These are phyloP conservation scores for Saccharomyces hybrid DNA, from an alignment of 1,139 yeast species.

Conservation along the genomic window DNA sequence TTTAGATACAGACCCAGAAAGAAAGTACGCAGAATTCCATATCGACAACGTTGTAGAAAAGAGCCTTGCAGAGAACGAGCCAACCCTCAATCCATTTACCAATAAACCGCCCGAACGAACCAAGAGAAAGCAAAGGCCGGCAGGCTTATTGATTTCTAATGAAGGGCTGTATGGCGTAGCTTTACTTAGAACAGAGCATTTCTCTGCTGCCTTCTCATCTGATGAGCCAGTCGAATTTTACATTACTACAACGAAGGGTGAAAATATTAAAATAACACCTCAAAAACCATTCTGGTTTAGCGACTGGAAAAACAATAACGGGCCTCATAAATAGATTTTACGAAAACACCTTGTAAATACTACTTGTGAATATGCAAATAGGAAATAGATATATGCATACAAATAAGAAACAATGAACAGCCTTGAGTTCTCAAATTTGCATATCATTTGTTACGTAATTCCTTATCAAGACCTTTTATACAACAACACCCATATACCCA, in stretches of 20 bases:
- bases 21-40: conserved; percentile 5
- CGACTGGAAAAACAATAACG: conserved; percentile 9
- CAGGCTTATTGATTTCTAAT: conserved; percentile 53
- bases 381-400: background rate
- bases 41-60: conserved; percentile 5
- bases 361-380: background rate
- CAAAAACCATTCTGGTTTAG: conserved; percentile 22
- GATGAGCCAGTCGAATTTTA: background rate
- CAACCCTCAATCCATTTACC: conserved; percentile 34
- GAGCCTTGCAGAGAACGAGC: background rate
- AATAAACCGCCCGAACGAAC: conserved; percentile 10
- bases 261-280: conserved; percentile 13
- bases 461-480: background rate
- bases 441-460: background rate
- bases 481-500: background rate
- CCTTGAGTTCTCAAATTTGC: background rate
- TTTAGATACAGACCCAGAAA: background rate
- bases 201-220: conserved; percentile 21
- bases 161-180: conserved; percentile 63
- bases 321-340: background rate
- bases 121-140: conserved; percentile 31
- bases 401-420: background rate
- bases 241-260: background rate
- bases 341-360: background rate
- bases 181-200: conserved; percentile 37